A percentile compares a stretch with the other conserved stretches of the same genome.
Evolutionary conservation across 2,329 filamentous ascomycete species (phyloP).

Genomic region (Alternaria sp.): DNA sequence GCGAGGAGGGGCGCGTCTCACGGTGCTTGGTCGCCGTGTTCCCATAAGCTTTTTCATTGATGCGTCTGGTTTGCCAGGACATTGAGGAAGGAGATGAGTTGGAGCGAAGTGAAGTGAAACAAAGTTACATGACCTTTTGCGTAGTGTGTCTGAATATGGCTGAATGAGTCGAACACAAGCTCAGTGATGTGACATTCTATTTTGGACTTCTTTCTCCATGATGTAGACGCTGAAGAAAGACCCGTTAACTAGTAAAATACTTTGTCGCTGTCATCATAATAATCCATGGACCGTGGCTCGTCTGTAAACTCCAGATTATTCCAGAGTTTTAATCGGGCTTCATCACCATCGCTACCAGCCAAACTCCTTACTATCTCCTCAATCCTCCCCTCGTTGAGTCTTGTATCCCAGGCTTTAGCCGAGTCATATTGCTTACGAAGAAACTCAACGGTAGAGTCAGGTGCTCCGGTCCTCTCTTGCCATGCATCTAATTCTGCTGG

Average conservation of each 20-base stretch:
- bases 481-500: neutral
- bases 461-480: neutral
- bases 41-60: constrained; percentile 13
- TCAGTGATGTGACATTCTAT: neutral
- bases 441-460: neutral
- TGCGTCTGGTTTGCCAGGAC: constrained; percentile 9
- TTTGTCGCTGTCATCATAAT: neutral
- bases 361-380: neutral
- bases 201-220: neutral
- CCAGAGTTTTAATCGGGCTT: neutral
- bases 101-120: neutral
- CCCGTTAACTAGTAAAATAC: neutral
- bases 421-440: neutral
- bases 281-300: neutral
- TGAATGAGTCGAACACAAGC: neutral
- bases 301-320: neutral
- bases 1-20: constrained; percentile 9
- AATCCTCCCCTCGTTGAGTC: neutral
- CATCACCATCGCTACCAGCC: neutral
- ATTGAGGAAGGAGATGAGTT: constrained; percentile 11
- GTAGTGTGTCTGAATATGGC: neutral
- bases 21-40: constrained; percentile 2
- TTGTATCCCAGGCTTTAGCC: neutral
- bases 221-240: neutral
- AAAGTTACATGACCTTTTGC: neutral